Evolutionary conservation across 768 basidiomycete genomes (phyloP).

Genomic region (Kwoniella heveanensis): DNA sequence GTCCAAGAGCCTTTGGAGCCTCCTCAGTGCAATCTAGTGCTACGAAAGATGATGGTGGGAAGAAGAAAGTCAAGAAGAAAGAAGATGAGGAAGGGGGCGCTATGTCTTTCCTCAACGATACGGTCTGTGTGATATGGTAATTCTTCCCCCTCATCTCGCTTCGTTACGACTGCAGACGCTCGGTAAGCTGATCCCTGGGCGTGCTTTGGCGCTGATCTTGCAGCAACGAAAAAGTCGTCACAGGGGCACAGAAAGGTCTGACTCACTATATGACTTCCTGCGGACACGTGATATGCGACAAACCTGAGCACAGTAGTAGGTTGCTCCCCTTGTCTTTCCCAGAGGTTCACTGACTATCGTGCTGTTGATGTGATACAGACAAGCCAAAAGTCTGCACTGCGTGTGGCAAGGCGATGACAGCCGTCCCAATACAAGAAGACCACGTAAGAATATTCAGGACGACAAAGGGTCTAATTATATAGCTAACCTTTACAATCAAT

Average conservation of each 20-base stretch:
- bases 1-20: background rate
- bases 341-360: background rate
- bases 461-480: no score
- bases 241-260: constrained; percentile 8
- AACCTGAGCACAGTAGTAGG: constrained; percentile 17
- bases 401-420: constrained; percentile 13
- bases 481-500: no score
- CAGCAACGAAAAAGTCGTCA: constrained; percentile 13
- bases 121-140: constrained; percentile 34
- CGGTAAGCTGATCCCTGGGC: no score
- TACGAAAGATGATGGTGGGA: background rate
- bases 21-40: background rate
- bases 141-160: background rate
- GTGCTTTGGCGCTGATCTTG: no score
- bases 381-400: constrained; percentile 15
- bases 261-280: constrained; percentile 25
- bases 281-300: constrained; percentile 22
- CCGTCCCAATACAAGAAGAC: constrained; percentile 7
- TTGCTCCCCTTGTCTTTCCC: background rate
- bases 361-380: background rate
- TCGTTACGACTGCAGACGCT: no score
- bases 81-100: constrained; percentile 7
- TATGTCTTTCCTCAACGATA: constrained; percentile 29
- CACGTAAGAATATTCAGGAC: no score
- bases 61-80: background rate